A percentile compares a stretch with the other conserved stretches of the same genome.
Conservation (phyloP, 192 early-diverging fungal species). For the Piromyces sp. region DNA sequence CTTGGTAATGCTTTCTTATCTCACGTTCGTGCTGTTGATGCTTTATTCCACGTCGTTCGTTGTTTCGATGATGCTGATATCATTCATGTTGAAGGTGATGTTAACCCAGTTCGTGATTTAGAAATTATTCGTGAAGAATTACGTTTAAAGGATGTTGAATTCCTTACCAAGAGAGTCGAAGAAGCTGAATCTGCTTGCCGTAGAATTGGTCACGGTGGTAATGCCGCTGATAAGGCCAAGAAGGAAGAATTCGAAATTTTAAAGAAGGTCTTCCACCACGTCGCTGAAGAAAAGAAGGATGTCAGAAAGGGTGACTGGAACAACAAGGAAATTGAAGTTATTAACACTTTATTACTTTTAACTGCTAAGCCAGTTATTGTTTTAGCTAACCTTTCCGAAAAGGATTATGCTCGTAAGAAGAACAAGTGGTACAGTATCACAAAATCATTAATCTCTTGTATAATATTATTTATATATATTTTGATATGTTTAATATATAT, state of each 20-base stretch:
- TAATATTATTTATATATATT: too few species aligned
- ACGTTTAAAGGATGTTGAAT: conserved; percentile 79
- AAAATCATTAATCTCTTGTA: too few species aligned
- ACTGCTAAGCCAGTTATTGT: conserved; percentile 95
- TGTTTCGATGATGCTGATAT: conserved; percentile 85
- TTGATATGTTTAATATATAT: too few species aligned
- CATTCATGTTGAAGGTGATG: conserved; percentile 76
- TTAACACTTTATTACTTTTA: conserved; percentile 69
- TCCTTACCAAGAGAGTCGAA: conserved; percentile 33
- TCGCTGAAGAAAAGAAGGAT: conserved; percentile 63
- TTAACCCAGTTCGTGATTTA: conserved; percentile 83
- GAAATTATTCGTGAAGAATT: conserved; percentile 91
- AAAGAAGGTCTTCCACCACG: conserved; percentile 57
- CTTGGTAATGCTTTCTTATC: conserved; percentile 90
- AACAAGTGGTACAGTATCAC: conserved; percentile 75
- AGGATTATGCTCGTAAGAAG: conserved; percentile 83
- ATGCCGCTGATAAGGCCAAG: conserved; percentile 68
- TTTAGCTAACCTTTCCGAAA: conserved; percentile 76
- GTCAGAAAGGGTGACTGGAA: conserved; percentile 77
- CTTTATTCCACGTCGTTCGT: conserved; percentile 67
- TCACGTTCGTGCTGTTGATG: conserved; percentile 73
- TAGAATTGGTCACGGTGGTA: conserved; percentile 52
- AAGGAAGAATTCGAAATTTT: conserved; percentile 70
- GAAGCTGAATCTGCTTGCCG: conserved; percentile 20
- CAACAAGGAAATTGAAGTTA: conserved; percentile 78